Evolutionary conservation across 2,329 filamentous ascomycete genomes (phyloP).

Genomic region (Parastagonospora avenae): DNA sequence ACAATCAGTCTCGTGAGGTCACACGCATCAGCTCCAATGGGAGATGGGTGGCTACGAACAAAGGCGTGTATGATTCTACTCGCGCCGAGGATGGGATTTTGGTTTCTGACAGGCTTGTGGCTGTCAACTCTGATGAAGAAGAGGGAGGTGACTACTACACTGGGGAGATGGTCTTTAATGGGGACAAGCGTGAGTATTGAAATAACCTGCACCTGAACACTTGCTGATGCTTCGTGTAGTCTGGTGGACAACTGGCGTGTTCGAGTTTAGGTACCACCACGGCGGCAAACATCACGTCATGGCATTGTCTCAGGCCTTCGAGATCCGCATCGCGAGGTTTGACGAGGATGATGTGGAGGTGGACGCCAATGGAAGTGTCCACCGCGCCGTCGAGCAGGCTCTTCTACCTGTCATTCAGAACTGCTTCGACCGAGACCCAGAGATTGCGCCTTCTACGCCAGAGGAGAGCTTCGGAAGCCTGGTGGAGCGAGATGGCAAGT

Average conservation of each 20-base stretch:
- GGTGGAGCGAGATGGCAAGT: constrained; percentile 87
- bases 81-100: constrained; percentile 79
- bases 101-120: constrained; percentile 66
- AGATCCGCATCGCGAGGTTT: constrained; percentile 82
- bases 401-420: constrained; percentile 85
- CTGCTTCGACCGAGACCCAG: constrained; percentile 89
- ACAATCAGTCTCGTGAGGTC: constrained; percentile 83
- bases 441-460: constrained; percentile 80
- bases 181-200: constrained; percentile 68
- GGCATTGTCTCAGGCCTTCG: constrained; percentile 91
- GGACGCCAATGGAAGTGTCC: constrained; percentile 65
- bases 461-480: constrained; percentile 85
- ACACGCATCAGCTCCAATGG: constrained; percentile 86
- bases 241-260: constrained; percentile 96
- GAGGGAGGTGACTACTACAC: constrained; percentile 66
- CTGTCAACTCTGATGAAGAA: constrained; percentile 53
- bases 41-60: constrained; percentile 83
- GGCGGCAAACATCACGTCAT: constrained; percentile 91
- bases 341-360: constrained; percentile 72
- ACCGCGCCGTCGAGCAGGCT: constrained; percentile 73
- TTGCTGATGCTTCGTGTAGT: constrained; percentile 43
- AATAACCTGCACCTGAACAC: too few relatives aligned
- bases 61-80: constrained; percentile 75
- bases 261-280: constrained; percentile 97
- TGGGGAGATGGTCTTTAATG: constrained; percentile 85